These are phyloP conservation scores for Ascoidea rubescens DNA, from an alignment of 805 yeast species.

Conservation along the genomic window DNA sequence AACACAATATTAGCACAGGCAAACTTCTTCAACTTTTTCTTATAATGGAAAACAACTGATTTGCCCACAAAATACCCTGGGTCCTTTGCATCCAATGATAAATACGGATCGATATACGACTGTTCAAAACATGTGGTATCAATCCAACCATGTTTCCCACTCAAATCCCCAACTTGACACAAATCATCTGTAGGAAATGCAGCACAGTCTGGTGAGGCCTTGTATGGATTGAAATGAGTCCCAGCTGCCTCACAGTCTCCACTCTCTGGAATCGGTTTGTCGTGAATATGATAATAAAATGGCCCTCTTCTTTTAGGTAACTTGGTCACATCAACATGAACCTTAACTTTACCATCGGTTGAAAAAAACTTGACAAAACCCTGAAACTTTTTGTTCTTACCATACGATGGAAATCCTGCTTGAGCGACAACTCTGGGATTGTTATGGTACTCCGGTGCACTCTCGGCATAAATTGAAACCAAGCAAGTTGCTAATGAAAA, in stretches of 20 bases:
- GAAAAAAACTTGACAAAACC: slow-evolving; percentile 49
- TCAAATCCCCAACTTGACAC: slow-evolving; percentile 63
- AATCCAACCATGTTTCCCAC: slow-evolving; percentile 68
- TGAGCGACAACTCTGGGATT: slow-evolving; percentile 40
- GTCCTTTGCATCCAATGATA: slow-evolving; percentile 43
- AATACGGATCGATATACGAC: slow-evolving; percentile 47
- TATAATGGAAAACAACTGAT: slow-evolving; percentile 42
- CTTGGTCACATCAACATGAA: slow-evolving; percentile 58
- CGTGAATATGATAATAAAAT: slow-evolving; percentile 57
- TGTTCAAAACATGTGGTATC: slow-evolving; percentile 57
- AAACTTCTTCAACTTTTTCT: slow-evolving; percentile 33
- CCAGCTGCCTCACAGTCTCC: slow-evolving; percentile 44
- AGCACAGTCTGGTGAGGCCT: slow-evolving; percentile 40
- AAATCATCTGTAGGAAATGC: slow-evolving; percentile 32
- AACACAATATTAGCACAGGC: slow-evolving; percentile 48
- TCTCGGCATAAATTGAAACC: slow-evolving; percentile 17
- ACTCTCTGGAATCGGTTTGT: slow-evolving; percentile 33
- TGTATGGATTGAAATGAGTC: slow-evolving; percentile 49
- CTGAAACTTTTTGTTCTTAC: slow-evolving; percentile 21
- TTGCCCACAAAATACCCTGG: slow-evolving; percentile 47
- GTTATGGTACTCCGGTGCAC: slow-evolving; percentile 36
- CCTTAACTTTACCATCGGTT: slow-evolving; percentile 46
- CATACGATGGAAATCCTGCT: slow-evolving; percentile 42
- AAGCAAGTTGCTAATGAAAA: not conserved
- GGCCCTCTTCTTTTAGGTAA: slow-evolving; percentile 57